A percentile compares a stretch with the other conserved stretches of the same genome.
Evolutionary conservation across 1,139 yeast species (phyloP).

Genomic region (Magnusiomyces suaveolens): DNA sequence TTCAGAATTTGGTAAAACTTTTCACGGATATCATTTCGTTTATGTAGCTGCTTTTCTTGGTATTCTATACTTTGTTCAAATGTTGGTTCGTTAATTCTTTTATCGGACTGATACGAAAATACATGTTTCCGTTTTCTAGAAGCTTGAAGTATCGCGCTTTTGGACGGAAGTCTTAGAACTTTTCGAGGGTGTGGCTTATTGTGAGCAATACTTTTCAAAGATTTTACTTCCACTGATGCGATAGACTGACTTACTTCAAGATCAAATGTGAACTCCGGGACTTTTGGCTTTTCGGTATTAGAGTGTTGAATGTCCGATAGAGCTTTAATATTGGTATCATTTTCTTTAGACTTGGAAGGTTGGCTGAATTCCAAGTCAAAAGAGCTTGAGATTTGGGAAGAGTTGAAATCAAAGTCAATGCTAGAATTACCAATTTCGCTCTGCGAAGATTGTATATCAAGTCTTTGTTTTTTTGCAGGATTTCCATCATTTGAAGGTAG

Average conservation of each 20-base stretch:
- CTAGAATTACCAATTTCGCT: too few relatives aligned
- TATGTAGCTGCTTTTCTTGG: not conserved
- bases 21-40: not conserved
- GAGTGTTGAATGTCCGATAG: too few relatives aligned
- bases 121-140: not conserved
- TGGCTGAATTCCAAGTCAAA: too few relatives aligned
- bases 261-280: not conserved
- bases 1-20: not conserved
- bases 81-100: not conserved
- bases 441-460: too few relatives aligned
- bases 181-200: not conserved
- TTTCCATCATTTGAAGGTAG: too few relatives aligned
- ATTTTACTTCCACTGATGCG: not conserved
- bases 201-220: not conserved
- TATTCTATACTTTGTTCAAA: not conserved
- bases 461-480: too few relatives aligned
- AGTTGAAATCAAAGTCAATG: too few relatives aligned
- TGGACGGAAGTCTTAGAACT: not conserved
- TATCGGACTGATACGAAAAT: not conserved
- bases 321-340: too few relatives aligned
- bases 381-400: too few relatives aligned
- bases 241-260: not conserved
- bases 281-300: too few relatives aligned
- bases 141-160: not conserved
- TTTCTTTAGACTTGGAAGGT: too few relatives aligned